A percentile compares a stretch with the other conserved stretches of the same genome.
phyloP scores from a whole-genome alignment of 805 yeast genomes.

The Saturnispora sekii region DNA sequence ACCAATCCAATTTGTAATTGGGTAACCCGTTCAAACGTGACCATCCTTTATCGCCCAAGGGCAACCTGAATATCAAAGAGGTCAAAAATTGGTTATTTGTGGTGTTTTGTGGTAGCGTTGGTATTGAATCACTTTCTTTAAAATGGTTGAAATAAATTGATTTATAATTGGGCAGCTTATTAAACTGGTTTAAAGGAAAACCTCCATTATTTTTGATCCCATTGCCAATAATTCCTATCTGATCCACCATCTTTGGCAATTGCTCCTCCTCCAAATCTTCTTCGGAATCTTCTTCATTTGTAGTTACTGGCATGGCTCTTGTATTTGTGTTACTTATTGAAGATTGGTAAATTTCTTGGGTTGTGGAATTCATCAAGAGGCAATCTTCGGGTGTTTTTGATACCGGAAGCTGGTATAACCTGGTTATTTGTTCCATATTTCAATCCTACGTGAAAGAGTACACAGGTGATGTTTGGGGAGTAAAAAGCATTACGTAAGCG shows the following conservation, averaged over 20 bases:
- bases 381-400: no score
- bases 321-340: no score
- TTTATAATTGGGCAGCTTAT: constrained; percentile 28
- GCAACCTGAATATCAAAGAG: constrained; percentile 22
- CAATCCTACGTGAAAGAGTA: no score
- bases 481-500: no score
- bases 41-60: constrained; percentile 16
- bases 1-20: constrained; percentile 25
- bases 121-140: constrained; percentile 15
- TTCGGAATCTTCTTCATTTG: background rate
- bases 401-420: no score
- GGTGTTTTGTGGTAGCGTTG: constrained; percentile 20
- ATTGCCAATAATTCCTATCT: constrained; percentile 23
- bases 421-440: no score
- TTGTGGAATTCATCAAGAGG: background rate
- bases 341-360: no score
- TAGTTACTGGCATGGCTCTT: no score
- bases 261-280: background rate
- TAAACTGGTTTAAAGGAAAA: constrained; percentile 23
- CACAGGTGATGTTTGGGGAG: no score
- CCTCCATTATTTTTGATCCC: constrained; percentile 27
- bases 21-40: constrained; percentile 35
- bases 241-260: background rate
- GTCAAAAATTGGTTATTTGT: constrained; percentile 18
- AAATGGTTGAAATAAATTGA: constrained; percentile 24